Evolutionary conservation across 257 asterid genomes (phyloP), one percentile per base, ranked within the genome.

Genomic region (Solanum tacnaense): DNA sequence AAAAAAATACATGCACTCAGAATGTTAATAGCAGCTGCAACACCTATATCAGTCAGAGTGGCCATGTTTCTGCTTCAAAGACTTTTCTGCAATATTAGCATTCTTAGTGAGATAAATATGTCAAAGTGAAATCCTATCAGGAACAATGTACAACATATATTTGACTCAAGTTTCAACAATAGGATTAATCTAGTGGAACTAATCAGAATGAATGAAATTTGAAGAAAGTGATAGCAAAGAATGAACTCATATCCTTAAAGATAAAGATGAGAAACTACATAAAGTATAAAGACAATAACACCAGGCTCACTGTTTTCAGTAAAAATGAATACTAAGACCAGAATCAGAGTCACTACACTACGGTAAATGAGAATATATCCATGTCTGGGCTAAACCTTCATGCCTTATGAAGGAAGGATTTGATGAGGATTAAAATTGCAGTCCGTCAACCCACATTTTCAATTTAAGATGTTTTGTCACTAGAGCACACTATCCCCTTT

Each of bases 1-100:
- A 97, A 95, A 91, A 97, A 97, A 34, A 93, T 74, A 91, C 96
- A 86, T 21, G 98, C 98, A 88, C 93, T 91, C 88, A 95, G 91
- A 73, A 95, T 93, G 91, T 97, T 97, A 52, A 97, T 88, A 52
- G 92, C 94, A 23, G 98, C 99, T 31, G 98, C 94, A 36, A 94
- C 92, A 62, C 94, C 94, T 90, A 97, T 97, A 90, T 97, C 99
- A 72, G 89, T 86, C 56, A 94, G 92, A n/a, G 92, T 92, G 15
- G 98, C 98, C 98, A 96, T 96, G 84, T 75, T 41, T 78, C 83
- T 65, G 88, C 93, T 90, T 88, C 92, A 91, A 85, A 65, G 49
- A 39, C 71, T 60, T 78, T 13, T 88, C 91, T 89, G 90, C 87
- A 87, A 85, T 49, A 84, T 56, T 39, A 39, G 79, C 56, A 56